Evolutionary conservation across 1,139 yeast species (phyloP).

Genomic region (Pneumocystis murina): DNA sequence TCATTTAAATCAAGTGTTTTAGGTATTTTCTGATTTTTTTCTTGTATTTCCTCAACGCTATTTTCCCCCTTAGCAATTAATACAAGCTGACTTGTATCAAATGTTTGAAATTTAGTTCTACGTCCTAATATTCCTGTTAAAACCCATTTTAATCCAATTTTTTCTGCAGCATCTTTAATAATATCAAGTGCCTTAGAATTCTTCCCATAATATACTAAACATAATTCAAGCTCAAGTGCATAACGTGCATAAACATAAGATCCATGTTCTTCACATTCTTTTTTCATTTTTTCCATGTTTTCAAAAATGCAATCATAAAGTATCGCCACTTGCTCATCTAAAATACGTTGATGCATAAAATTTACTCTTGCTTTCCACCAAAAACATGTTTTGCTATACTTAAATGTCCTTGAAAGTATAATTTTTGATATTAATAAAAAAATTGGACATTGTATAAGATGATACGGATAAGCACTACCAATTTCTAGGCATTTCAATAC

Average conservation of each 20-base stretch:
- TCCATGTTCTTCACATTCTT: conserved; percentile 16
- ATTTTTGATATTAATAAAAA: conserved; percentile 20
- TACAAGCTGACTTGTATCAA: conserved; percentile 58
- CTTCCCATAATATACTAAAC: conserved; percentile 41
- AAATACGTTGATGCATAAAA: conserved; percentile 25
- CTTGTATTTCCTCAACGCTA: conserved; percentile 25
- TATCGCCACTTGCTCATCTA: conserved; percentile 19
- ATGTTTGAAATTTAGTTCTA: conserved; percentile 68
- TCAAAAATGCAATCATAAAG: conserved; percentile 21
- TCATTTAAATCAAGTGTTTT: conserved; percentile 38
- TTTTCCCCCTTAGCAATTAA: conserved; percentile 40
- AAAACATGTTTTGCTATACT: conserved; percentile 8
- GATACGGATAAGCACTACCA: conserved; percentile 21
- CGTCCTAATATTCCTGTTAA: conserved; percentile 82
- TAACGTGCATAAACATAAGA: conserved; percentile 30
- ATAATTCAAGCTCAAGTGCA: conserved; percentile 16
- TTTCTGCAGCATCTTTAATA: conserved; percentile 46
- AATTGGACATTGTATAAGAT: conserved; percentile 22
- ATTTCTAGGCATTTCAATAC: conserved; percentile 25
- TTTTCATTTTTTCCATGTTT: conserved; percentile 15
- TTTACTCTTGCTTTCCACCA: conserved; percentile 26
- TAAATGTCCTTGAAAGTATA: conserved; percentile 14
- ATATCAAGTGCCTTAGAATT: conserved; percentile 39
- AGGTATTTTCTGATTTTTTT: conserved; percentile 21
- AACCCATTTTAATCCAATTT: conserved; percentile 46